These are phyloP conservation scores for Chaetomium olivaceum DNA, from an alignment of 2,329 filamentous ascomycete species.

Conservation along the genomic window DNA sequence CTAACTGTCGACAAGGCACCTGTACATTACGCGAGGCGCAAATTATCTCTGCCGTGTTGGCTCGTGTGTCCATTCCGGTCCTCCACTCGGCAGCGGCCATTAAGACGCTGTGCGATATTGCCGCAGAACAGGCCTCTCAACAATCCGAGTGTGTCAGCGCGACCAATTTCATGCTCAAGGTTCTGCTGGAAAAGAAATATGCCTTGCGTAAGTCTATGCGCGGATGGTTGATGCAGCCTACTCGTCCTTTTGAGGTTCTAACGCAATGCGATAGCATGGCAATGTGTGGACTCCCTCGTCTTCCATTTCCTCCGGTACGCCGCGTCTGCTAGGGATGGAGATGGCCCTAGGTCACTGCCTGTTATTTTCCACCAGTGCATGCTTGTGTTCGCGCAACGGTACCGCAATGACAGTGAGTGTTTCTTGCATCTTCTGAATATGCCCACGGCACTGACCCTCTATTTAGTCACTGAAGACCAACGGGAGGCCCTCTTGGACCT, in stretches of 20 bases:
- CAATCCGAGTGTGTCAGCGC: conserved; percentile 85
- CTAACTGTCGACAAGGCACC: conserved; percentile 49
- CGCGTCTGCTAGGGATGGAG: conserved; percentile 53
- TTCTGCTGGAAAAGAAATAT: conserved; percentile 94
- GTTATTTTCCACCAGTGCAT: conserved; percentile 97
- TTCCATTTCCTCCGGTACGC: conserved; percentile 93
- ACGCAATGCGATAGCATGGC: conserved; percentile 41
- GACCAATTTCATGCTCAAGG: conserved; percentile 93
- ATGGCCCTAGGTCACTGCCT: conserved; percentile 67
- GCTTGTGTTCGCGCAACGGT: conserved; percentile 88
- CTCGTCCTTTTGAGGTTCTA: not conserved
- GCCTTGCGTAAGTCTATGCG: conserved; percentile 59
- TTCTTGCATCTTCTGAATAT: conserved; percentile 6
- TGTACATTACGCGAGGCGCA: conserved; percentile 90
- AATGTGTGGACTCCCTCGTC: conserved; percentile 90
- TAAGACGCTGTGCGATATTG: conserved; percentile 90
- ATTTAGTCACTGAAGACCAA: conserved; percentile 76
- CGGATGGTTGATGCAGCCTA: too few relatives aligned
- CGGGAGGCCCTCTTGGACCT: conserved; percentile 86
- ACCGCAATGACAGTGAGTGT: conserved; percentile 74
- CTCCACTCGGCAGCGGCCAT: conserved; percentile 90
- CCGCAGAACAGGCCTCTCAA: conserved; percentile 81
- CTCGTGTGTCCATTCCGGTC: conserved; percentile 82
- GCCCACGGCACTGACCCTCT: conserved; percentile 4
- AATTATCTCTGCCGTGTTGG: conserved; percentile 84